phyloP scores from a whole-genome alignment of 495 filamentous ascomycete genomes.

The Pseudomonodictys pantanalensis region DNA sequence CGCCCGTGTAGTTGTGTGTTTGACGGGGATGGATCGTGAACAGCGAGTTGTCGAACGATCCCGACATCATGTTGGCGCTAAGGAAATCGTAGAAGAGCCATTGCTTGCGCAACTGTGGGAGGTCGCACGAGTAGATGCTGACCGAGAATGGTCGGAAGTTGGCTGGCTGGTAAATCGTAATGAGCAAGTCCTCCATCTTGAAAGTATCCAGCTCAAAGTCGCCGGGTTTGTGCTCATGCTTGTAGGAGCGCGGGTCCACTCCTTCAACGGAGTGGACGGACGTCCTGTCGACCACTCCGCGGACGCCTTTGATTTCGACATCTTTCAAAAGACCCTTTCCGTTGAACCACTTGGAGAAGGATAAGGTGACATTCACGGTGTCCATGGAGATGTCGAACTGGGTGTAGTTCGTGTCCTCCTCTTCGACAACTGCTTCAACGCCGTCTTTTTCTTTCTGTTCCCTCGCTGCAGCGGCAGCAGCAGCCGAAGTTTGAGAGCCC shows the following conservation, averaged over 20 bases:
- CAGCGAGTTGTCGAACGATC: constrained; percentile 89
- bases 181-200: constrained; percentile 88
- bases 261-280: constrained; percentile 67
- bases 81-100: constrained; percentile 98
- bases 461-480: constrained; percentile 62
- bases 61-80: constrained; percentile 91
- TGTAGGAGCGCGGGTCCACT: constrained; percentile 80
- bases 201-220: constrained; percentile 97
- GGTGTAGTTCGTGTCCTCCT: constrained; percentile 93
- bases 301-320: constrained; percentile 92
- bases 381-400: constrained; percentile 96
- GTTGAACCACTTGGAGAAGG: constrained; percentile 96
- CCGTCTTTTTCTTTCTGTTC: constrained; percentile 52
- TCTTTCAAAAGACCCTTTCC: constrained; percentile 88
- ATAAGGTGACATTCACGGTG: constrained; percentile 94
- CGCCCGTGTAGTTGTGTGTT: constrained; percentile 66
- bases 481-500: constrained; percentile 83
- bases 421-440: constrained; percentile 51
- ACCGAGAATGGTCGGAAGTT: constrained; percentile 90
- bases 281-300: constrained; percentile 90
- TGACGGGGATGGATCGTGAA: constrained; percentile 97
- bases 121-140: constrained; percentile 91
- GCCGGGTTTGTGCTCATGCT: constrained; percentile 81
- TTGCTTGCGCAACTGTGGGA: constrained; percentile 88
- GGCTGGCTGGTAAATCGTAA: constrained; percentile 87